Conservation (phyloP, 805 yeast genomes). For the Groenewaldozyma tartarivorans region DNA sequence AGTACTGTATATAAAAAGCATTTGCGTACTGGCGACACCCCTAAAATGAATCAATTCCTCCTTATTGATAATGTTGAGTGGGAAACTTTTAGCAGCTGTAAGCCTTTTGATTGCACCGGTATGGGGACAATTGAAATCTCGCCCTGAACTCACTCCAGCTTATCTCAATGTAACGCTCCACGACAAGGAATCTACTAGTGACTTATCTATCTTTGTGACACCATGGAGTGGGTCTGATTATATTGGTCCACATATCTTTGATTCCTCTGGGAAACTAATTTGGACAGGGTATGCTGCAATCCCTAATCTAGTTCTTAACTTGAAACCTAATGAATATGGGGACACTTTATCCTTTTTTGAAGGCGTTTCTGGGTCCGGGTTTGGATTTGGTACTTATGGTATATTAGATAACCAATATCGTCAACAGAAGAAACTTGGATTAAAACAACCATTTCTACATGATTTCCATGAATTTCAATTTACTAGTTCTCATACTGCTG, state of each 20-base stretch:
- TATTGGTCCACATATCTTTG: slow-evolving; percentile 1
- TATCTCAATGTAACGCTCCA: not conserved
- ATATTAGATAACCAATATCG: not conserved
- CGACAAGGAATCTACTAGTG: not conserved
- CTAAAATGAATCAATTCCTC: too few species aligned
- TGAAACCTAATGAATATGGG: not conserved
- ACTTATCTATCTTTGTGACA: not conserved
- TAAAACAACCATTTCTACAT: not conserved
- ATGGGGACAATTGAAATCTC: not conserved
- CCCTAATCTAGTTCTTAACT: not conserved
- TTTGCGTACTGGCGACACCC: too few species aligned
- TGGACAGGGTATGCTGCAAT: not conserved
- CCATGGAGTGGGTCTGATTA: not conserved
- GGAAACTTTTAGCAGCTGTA: not conserved
- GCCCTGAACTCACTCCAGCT: slow-evolving; percentile 1
- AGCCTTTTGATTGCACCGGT: not conserved
- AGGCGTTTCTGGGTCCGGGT: not conserved
- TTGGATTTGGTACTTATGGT: not conserved
- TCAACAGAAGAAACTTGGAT: slow-evolving; percentile 1
- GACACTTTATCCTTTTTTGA: not conserved
- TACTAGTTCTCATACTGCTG: slow-evolving; percentile 3
- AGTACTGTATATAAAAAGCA: too few species aligned
- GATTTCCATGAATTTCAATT: slow-evolving; percentile 1
- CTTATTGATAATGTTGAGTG: too few species aligned
- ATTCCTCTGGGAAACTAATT: not conserved